Evolutionary conservation across 495 filamentous ascomycete genomes (phyloP), one percentile per base, ranked within the genome.

Genomic region (Penicillium egyptiacum): DNA sequence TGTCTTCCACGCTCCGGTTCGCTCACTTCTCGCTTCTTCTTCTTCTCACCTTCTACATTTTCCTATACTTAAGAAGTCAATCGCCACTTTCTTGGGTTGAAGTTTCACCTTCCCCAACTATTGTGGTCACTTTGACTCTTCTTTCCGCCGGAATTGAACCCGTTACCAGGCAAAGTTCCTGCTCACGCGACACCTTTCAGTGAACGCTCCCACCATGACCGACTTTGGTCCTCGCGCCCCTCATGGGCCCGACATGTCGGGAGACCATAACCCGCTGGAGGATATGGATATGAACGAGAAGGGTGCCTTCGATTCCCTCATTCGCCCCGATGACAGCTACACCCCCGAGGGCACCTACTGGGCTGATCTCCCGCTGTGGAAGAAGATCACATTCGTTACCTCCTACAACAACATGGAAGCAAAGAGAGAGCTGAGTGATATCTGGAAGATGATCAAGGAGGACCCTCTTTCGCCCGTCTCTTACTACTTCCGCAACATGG

Each of bases 401-500:
- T 79, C 79, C 26, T 80, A 87, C 64, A 84, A 94, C 69, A 77
- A 77, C 43, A 70, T 69, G 7, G 92, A 95, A 68, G 73, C 85
- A 37, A 74, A 65, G 53, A 75, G 75, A 16, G 92, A 96, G 70
- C 70, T 88, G n/a, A 54, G 57, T 6, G 64, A 59, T n/a, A 85
- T 93, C 50, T 88, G 88, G 75, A 52, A 70, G 17, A 93, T 96
- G 91, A 73, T 86, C 53, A 94, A 91, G 73, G 68, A 83, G 23
- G 89, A 94, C 66, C 91, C 90, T 20, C 76, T 95, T 20, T 87
- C 85, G 46, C 91, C 91, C 0, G 45, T 96, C 26, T 79, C 79
- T n/a, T 92, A 84, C 76, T 96, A 96, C 66, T 86, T 92, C 71
- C 82, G 82, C 62, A 94, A 95, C 67, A 90, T 91, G 75, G 86